Percentiles rank a stretch among this genome's conserved stretches.
Evolutionary conservation across 2,329 filamentous ascomycete species (phyloP).

Genomic region (Pestalotiopsis sp.): DNA sequence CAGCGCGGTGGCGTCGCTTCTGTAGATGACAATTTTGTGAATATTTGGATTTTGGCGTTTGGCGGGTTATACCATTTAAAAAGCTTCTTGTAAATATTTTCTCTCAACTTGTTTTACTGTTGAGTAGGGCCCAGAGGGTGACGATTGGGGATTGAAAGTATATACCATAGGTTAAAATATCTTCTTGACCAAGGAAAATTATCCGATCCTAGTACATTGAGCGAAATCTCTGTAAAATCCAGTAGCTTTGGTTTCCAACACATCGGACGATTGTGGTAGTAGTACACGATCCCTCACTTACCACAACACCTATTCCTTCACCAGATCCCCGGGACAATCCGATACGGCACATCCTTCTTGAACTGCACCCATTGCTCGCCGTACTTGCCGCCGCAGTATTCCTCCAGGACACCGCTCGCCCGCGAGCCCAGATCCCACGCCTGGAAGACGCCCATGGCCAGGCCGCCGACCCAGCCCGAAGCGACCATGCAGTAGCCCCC

Average conservation of each 20-base stretch:
- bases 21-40: neutral
- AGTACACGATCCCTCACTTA: too few relatives aligned
- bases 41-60: neutral
- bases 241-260: too few relatives aligned
- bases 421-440: conserved; percentile 32
- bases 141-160: neutral
- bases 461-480: conserved; percentile 37
- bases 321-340: conserved; percentile 40
- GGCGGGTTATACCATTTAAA: neutral
- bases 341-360: conserved; percentile 38
- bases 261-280: too few relatives aligned
- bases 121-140: too few relatives aligned
- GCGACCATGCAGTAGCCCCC: conserved; percentile 35
- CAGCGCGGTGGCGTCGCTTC: neutral
- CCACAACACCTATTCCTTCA: conserved; percentile 16
- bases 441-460: conserved; percentile 30
- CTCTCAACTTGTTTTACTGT: neutral
- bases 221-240: neutral
- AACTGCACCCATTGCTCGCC: conserved; percentile 41
- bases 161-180: neutral
- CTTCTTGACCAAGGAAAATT: neutral
- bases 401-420: conserved; percentile 35
- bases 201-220: too few relatives aligned
- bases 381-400: conserved; percentile 40
- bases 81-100: neutral